phyloP scores from a whole-genome alignment of 257 asterid species.

The Ehretia macrophylla region DNA sequence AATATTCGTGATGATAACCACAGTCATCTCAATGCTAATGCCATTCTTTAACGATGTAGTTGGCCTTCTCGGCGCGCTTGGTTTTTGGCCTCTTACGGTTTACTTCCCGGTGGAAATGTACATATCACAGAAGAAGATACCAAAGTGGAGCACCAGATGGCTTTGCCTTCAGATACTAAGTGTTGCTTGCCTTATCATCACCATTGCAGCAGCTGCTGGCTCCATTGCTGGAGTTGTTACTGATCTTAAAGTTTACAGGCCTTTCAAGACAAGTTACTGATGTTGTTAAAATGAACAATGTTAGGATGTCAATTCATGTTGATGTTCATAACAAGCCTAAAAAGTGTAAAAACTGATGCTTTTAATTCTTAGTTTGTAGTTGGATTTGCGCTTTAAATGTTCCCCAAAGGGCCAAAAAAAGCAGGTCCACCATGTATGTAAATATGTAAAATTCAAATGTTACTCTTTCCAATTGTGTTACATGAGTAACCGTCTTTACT shows the following conservation, averaged over 20 bases:
- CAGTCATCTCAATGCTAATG: conserved; percentile 26
- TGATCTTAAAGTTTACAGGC: conserved; percentile 18
- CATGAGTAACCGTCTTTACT: too few species aligned
- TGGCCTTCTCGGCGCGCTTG: conserved; percentile 26
- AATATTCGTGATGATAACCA: conserved; percentile 17
- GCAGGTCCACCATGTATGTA: background rate
- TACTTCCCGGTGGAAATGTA: conserved; percentile 33
- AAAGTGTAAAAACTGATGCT: background rate
- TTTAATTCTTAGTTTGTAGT: background rate
- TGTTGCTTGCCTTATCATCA: conserved; percentile 21
- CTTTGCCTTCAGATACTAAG: conserved; percentile 19
- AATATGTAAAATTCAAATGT: background rate
- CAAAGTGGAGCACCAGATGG: conserved; percentile 25
- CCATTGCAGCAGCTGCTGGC: conserved; percentile 31
- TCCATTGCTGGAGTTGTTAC: conserved; percentile 25
- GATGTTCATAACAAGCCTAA: background rate
- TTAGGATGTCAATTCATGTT: background rate
- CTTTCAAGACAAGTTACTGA: conserved; percentile 13
- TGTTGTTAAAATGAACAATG: background rate
- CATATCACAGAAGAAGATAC: conserved; percentile 23
- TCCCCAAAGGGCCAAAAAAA: background rate
- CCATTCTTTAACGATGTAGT: conserved; percentile 33
- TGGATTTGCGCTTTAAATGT: background rate
- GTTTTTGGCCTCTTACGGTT: conserved; percentile 32
- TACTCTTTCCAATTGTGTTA: background rate